These are phyloP conservation scores for Colletotrichum filicis DNA, from an alignment of 2,329 filamentous ascomycete genomes.

Conservation along the genomic window DNA sequence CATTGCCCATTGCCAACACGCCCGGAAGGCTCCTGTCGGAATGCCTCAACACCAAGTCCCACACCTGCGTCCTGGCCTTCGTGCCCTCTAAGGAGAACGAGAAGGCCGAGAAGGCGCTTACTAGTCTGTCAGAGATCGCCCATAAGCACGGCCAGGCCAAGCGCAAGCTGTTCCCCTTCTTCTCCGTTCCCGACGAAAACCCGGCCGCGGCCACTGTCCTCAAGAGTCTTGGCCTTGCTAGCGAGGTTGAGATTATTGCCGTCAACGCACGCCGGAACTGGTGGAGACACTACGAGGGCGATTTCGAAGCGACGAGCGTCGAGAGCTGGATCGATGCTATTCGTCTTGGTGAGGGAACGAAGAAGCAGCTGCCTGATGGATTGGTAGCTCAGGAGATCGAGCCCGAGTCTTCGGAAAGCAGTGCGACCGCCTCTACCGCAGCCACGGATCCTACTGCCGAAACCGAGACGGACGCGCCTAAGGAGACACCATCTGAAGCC, in stretches of 20 bases:
- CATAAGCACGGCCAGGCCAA: constrained; percentile 77
- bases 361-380: constrained; percentile 77
- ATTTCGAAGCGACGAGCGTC: constrained; percentile 70
- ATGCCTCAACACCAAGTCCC: constrained; percentile 80
- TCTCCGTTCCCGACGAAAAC: constrained; percentile 69
- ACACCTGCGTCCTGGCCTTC: constrained; percentile 85
- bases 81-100: constrained; percentile 63
- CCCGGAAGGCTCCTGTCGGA: constrained; percentile 72
- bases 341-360: constrained; percentile 86
- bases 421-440: constrained; percentile 19
- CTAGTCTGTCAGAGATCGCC: constrained; percentile 76
- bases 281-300: constrained; percentile 80
- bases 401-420: constrained; percentile 7
- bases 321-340: constrained; percentile 94
- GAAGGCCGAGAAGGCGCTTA: constrained; percentile 66
- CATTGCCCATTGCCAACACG: constrained; percentile 74
- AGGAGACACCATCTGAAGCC: constrained; percentile 49
- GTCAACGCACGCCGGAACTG: constrained; percentile 87
- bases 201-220: constrained; percentile 55
- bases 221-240: constrained; percentile 70
- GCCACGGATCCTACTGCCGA: constrained; percentile 29
- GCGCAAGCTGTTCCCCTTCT: constrained; percentile 84
- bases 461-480: constrained; percentile 42
- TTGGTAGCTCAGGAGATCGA: constrained; percentile 55
- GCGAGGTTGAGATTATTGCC: constrained; percentile 78